phyloP scores from a whole-genome alignment of 352 stramenopile genomes.

The Phytophthora foliorum region DNA sequence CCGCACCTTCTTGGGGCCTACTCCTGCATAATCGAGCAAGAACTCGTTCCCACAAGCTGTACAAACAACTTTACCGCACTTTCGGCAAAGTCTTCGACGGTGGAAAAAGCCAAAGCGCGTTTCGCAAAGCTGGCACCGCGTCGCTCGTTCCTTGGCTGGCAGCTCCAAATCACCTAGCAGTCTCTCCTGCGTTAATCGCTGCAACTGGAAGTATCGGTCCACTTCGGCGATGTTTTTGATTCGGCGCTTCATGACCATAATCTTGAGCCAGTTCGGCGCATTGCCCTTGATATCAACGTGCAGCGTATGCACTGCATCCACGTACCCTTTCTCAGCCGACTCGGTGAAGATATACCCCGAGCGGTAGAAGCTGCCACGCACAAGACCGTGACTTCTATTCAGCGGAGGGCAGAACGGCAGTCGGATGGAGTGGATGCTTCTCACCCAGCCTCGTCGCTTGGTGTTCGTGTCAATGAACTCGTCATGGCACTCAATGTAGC shows the following conservation, averaged over 20 bases:
- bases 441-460: constrained; percentile 78
- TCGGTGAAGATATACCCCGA: constrained; percentile 87
- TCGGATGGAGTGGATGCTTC: constrained; percentile 82
- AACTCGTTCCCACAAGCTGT: constrained; percentile 60
- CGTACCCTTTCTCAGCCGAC: constrained; percentile 50
- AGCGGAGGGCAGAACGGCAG: constrained; percentile 76
- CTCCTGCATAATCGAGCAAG: constrained; percentile 57
- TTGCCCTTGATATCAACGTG: constrained; percentile 87
- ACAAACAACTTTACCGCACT: constrained; percentile 82
- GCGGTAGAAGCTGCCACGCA: constrained; percentile 79
- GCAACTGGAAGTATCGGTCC: constrained; percentile 75
- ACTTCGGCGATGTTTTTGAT: constrained; percentile 81
- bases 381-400: constrained; percentile 62
- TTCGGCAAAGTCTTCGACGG: constrained; percentile 72
- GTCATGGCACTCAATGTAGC: constrained; percentile 87
- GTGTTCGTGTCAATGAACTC: constrained; percentile 85
- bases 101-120: constrained; percentile 72
- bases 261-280: constrained; percentile 81
- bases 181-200: constrained; percentile 55
- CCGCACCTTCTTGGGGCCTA: constrained; percentile 71
- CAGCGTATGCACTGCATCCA: constrained; percentile 82
- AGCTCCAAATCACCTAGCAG: constrained; percentile 73
- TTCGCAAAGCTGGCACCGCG: constrained; percentile 61
- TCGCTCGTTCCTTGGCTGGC: constrained; percentile 54
- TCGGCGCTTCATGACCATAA: constrained; percentile 77